Percentiles rank a stretch among this genome's conserved stretches.
phyloP scores from a whole-genome alignment of 1,139 yeast species.

The Magnusiomyces sp. region DNA sequence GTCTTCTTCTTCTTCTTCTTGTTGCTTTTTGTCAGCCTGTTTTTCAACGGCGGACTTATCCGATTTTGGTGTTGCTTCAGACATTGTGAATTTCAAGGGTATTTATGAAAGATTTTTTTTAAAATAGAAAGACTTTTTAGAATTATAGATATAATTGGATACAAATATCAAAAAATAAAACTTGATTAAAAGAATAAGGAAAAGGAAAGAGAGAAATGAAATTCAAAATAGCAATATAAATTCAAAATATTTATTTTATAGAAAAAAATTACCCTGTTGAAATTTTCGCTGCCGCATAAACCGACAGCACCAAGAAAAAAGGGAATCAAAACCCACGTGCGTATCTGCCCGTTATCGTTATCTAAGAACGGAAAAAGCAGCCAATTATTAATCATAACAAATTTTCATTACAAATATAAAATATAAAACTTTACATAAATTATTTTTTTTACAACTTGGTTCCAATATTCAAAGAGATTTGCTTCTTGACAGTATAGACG shows the following conservation, averaged over 20 bases:
- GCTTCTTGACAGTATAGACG: slow-evolving; percentile 71
- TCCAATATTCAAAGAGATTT: slow-evolving; percentile 49
- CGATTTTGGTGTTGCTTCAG: neutral
- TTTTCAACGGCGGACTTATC: neutral
- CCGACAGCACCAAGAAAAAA: neutral
- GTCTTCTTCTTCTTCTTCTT: neutral
- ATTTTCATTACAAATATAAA: too few species aligned
- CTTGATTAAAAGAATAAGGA: neutral
- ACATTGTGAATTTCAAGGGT: neutral
- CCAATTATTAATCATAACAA: too few species aligned
- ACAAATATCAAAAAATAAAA: neutral
- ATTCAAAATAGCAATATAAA: neutral
- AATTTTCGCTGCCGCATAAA: neutral
- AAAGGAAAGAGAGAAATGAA: neutral
- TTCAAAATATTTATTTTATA: neutral
- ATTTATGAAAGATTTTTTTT: neutral
- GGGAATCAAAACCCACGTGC: neutral
- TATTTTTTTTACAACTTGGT: slow-evolving; percentile 20
- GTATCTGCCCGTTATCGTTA: too few species aligned
- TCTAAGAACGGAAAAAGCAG: too few species aligned
- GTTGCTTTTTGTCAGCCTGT: neutral
- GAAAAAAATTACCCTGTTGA: too few species aligned
- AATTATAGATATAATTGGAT: neutral
- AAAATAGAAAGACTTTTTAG: neutral
- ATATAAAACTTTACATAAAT: too few species aligned